Evolutionary conservation across 441 rosid species (phyloP).

Genomic region (Gossypium gossypioides): DNA sequence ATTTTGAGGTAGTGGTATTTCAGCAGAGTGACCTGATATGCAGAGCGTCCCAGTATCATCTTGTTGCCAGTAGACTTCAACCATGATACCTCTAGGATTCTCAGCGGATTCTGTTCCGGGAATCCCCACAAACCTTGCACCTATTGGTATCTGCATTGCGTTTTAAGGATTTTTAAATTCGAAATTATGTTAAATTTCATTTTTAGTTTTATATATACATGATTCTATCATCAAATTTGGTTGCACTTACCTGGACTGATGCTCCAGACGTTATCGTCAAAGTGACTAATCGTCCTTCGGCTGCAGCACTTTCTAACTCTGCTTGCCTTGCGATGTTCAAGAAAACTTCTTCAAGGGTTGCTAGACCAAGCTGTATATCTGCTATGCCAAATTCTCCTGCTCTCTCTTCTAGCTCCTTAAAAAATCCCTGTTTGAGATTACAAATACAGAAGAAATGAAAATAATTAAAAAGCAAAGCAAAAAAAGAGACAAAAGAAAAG

Average conservation of each 20-base stretch:
- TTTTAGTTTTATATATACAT: neutral
- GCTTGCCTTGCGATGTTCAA: conserved; percentile 73
- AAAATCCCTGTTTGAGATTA: conserved; percentile 38
- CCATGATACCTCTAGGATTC: conserved; percentile 77
- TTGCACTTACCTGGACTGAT: conserved; percentile 41
- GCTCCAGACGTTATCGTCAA: conserved; percentile 54
- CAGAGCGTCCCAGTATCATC: conserved; percentile 65
- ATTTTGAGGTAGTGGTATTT: conserved; percentile 44
- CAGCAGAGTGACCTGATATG: conserved; percentile 64
- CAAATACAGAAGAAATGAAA: conserved; percentile 1
- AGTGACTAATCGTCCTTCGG: conserved; percentile 55
- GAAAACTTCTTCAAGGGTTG: conserved; percentile 92
- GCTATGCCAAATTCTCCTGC: conserved; percentile 49
- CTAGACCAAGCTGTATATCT: conserved; percentile 73
- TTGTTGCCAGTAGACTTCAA: conserved; percentile 81
- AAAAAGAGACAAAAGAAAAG: neutral
- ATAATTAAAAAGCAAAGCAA: neutral
- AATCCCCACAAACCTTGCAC: conserved; percentile 65
- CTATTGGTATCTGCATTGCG: conserved; percentile 66
- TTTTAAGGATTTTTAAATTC: neutral
- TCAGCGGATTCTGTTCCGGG: conserved; percentile 55
- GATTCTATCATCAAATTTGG: neutral
- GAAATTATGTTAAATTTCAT: neutral
- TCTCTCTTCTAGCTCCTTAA: conserved; percentile 61
- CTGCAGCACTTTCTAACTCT: conserved; percentile 71